Conservation (phyloP, 306 rosid genomes). For the Malus orientalis region DNA sequence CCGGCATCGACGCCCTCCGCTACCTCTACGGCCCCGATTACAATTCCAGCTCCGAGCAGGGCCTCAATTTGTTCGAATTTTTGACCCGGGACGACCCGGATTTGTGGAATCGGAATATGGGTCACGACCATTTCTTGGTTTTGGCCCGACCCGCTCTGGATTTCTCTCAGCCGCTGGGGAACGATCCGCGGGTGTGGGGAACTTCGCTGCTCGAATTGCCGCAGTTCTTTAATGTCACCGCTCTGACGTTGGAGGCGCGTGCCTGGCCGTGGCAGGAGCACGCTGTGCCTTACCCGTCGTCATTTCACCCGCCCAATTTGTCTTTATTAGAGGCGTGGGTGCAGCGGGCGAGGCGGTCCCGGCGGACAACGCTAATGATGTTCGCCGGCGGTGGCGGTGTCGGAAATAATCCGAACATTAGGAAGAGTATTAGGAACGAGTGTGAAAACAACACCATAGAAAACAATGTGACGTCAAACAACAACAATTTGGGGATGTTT, state of each 20-base stretch:
- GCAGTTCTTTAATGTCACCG: slow-evolving; percentile 56
- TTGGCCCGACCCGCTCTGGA: slow-evolving; percentile 93
- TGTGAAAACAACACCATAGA: slow-evolving; percentile 33
- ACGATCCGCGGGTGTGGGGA: slow-evolving; percentile 70
- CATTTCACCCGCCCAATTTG: slow-evolving; percentile 75
- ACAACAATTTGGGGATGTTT: background rate
- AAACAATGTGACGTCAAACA: background rate
- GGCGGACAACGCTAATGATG: slow-evolving; percentile 36
- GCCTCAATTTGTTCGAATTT: slow-evolving; percentile 52
- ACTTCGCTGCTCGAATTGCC: slow-evolving; percentile 75
- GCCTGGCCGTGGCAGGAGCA: slow-evolving; percentile 98
- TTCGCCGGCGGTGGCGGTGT: slow-evolving; percentile 79
- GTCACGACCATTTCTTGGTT: slow-evolving; percentile 81
- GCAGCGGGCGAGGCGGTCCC: slow-evolving; percentile 49
- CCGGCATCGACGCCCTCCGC: slow-evolving; percentile 54
- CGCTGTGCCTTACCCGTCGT: slow-evolving; percentile 80
- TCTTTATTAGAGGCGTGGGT: slow-evolving; percentile 57
- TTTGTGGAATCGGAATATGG: slow-evolving; percentile 49
- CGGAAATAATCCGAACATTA: slow-evolving; percentile 50
- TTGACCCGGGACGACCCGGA: slow-evolving; percentile 31
- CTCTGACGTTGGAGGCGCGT: slow-evolving; percentile 60
- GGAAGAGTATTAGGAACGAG: slow-evolving; percentile 62
- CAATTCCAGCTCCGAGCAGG: slow-evolving; percentile 65
- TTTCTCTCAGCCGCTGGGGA: slow-evolving; percentile 60
- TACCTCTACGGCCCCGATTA: slow-evolving; percentile 64